phyloP scores from a whole-genome alignment of 192 early-diverging fungal genomes.

The Rhizophagus clarus region DNA sequence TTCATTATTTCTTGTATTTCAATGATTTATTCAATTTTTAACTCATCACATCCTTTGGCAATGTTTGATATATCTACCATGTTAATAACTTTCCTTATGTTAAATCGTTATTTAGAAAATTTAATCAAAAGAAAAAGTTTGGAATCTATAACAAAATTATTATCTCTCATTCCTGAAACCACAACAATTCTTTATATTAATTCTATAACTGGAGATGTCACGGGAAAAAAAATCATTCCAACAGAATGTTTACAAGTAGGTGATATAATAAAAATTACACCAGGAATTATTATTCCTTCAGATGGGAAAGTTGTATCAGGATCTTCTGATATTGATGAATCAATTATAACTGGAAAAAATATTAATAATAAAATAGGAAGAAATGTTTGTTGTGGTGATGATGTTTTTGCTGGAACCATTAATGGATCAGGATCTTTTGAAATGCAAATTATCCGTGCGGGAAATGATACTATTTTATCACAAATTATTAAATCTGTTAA shows the following conservation, averaged over 20 bases:
- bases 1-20: slow-evolving; percentile 81
- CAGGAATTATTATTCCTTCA: slow-evolving; percentile 89
- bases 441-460: slow-evolving; percentile 83
- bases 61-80: slow-evolving; percentile 93
- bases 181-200: slow-evolving; percentile 59
- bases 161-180: slow-evolving; percentile 79
- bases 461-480: slow-evolving; percentile 83
- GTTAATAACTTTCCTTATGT: slow-evolving; percentile 88
- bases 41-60: slow-evolving; percentile 61
- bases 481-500: slow-evolving; percentile 94
- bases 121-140: slow-evolving; percentile 92
- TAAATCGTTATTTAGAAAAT: slow-evolving; percentile 93
- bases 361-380: slow-evolving; percentile 53
- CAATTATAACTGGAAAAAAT: slow-evolving; percentile 91
- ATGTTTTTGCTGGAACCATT: slow-evolving; percentile 90
- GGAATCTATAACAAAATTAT: slow-evolving; percentile 79
- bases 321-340: slow-evolving; percentile 83
- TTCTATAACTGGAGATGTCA: slow-evolving; percentile 47
- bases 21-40: slow-evolving; percentile 67
- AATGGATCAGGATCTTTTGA: slow-evolving; percentile 86
- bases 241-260: slow-evolving; percentile 83
- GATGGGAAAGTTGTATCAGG: slow-evolving; percentile 84
- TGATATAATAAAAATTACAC: slow-evolving; percentile 85
- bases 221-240: slow-evolving; percentile 71
- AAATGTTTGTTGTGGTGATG: slow-evolving; percentile 59